Conservation (phyloP, 2,329 filamentous ascomycete genomes). For the Laburnicola sp. region DNA sequence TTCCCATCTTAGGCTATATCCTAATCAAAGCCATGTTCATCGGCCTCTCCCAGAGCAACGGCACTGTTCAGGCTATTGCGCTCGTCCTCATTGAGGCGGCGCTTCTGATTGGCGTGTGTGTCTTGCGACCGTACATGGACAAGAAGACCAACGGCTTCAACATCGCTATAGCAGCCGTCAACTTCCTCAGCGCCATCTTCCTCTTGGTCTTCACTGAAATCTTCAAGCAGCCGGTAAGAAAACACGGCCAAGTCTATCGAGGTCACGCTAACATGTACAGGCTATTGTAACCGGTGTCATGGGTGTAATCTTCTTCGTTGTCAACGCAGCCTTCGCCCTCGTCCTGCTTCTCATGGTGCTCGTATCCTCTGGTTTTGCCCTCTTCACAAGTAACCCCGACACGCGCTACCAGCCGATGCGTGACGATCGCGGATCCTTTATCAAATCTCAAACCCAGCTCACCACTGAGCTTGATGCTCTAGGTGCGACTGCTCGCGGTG, state of each 20-base stretch:
- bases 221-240: conserved; percentile 74
- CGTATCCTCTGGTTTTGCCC: conserved; percentile 74
- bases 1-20: conserved; percentile 75
- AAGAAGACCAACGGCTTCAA: conserved; percentile 98
- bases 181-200: conserved; percentile 90
- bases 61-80: conserved; percentile 76
- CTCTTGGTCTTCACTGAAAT: conserved; percentile 84
- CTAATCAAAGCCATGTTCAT: conserved; percentile 90
- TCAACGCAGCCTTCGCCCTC: conserved; percentile 81
- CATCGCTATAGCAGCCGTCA: conserved; percentile 85
- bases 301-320: conserved; percentile 84
- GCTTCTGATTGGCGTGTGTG: conserved; percentile 74
- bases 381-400: conserved; percentile 92
- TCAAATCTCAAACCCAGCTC: conserved; percentile 89
- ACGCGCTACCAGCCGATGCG: conserved; percentile 95
- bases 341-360: conserved; percentile 82
- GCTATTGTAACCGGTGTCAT: conserved; percentile 82
- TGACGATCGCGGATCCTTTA: conserved; percentile 93
- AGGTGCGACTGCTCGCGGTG: conserved; percentile 84
- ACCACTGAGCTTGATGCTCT: conserved; percentile 89
- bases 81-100: conserved; percentile 80
- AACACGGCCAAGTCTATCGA: neutral
- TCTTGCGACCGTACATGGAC: conserved; percentile 95
- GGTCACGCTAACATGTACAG: conserved; percentile 40
- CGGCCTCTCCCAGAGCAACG: conserved; percentile 72